Base-by-base conservation (phyloP, 345 rosid species). In the Gossypioides kirkii region DNA sequence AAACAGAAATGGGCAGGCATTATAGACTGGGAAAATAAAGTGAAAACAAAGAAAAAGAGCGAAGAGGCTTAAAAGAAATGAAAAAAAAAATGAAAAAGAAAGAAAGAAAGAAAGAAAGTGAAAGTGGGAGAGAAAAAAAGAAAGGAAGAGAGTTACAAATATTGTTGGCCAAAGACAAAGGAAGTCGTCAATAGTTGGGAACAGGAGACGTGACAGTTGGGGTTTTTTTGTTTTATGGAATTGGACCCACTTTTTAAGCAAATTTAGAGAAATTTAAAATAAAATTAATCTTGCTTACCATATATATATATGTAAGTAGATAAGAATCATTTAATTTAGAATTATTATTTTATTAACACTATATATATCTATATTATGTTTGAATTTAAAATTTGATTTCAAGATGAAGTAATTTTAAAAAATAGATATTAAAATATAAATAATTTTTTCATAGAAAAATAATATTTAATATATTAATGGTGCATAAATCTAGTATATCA, bases 201-300 rank as follows among this genome's bases (percentile, higher is more conserved):
- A 58, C 70, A 72, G 78, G 58, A 81, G 67, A 77, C 78, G 79
- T 77, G 86, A 84, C 73, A 61, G 84, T 74, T 82, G 80, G 82
- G 75, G 26, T 72, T 76, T 32, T 72, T 76, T 32, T 36, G 68
- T 56, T 61, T 20, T 69, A 56, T 77, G 84, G 89, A 78, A 3
- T 16, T 26, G 22, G 56, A 67, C 56, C 84, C 84, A 68, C 66
- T 45, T n/a, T 4, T 18, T 18, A 38, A 68, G 64, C 16, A 55
- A 55, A 0, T 10, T 58, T 58, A 2, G 23, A 50, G 22, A 8
- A 76, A 10, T 23, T 8, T 1, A 18, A 28, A 18, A 32, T 56
- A 5, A 50, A 14, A 17, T 8, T 43, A 43, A 43, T 5, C 5
- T 32, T 32, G 38, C 7, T 32, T 32, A 5, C 38, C 38, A 32